Evolutionary conservation across 2,329 filamentous ascomycete genomes (phyloP), one percentile per base, ranked within the genome.

Genomic region (Cytospora schulzeri): DNA sequence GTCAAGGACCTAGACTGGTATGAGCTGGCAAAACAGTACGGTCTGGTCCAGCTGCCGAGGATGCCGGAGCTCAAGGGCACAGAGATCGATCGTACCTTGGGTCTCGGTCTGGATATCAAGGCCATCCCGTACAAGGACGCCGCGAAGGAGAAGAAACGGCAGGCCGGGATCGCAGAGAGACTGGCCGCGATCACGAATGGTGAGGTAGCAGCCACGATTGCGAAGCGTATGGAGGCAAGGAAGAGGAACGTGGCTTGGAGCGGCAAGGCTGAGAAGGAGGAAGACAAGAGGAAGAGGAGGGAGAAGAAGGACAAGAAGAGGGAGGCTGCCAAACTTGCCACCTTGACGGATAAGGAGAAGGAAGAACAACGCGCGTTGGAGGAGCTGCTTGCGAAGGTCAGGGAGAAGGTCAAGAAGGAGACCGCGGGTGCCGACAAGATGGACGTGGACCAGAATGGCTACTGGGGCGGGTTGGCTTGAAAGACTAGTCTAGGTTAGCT

Each of bases 21-120:
- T 6, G 90, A 93, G 60, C 82, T 95, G 0, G 94, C 88, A 0
- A 82, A 87, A 61, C 91, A 90, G 0, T 99, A 94, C 92, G 95
- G 92, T 1, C 81, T 99, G 0, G 81, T 97, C 2, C 88, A 88
- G 58, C 83, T 98, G 68, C 95, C 95, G 4, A 92, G 91, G 73
- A 99, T 99, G 95, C 94, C 95, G 0, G 95, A 99, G 76, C 79
- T 92, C 60, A 90, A 88, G 71, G 85, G 81, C 6, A 94, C 91
- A 81, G 83, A 87, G 15, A 89, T 89, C 5, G 89, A 92, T 73
- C 83, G 84, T 67, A 83, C 79, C 26, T 78, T 91, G 0, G 86
- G 86, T 2, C 76, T 89, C 2, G 83, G 83, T 1, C 78, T 92
- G 14, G 86, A 92, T 73, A 88, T 90, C 83, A 83, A 88, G 52